Conservation (phyloP, 768 basidiomycete genomes). For the Suillus weaverae region DNA sequence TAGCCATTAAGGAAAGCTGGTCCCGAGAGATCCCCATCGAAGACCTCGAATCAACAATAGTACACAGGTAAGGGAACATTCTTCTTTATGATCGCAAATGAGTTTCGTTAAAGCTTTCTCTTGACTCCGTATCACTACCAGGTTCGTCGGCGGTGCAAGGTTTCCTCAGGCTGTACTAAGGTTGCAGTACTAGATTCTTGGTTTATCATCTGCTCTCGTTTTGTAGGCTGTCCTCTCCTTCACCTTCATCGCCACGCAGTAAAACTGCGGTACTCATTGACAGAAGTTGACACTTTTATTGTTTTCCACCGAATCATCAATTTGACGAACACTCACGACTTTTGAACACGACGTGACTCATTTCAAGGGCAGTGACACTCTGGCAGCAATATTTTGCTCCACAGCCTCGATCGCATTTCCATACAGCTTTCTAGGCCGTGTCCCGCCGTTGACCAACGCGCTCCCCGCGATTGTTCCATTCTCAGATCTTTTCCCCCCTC, state of each 20-base stretch:
- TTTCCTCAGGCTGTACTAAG: constrained; percentile 9
- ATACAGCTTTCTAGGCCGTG: not conserved
- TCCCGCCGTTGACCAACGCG: constrained; percentile 12
- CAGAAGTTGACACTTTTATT: constrained; percentile 9
- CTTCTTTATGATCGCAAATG: constrained; percentile 9
- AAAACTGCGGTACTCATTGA: constrained; percentile 2
- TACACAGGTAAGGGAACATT: constrained; percentile 27
- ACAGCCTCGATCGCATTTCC: constrained; percentile 6
- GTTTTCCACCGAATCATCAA: not conserved
- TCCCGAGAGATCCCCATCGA: constrained; percentile 24
- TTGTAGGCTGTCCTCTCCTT: constrained; percentile 15
- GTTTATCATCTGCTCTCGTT: not conserved
- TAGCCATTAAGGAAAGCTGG: constrained; percentile 30
- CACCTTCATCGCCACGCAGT: constrained; percentile 9
- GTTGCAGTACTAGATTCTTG: not conserved
- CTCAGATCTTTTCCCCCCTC: constrained; percentile 17
- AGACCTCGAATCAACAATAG: constrained; percentile 28
- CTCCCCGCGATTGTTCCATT: constrained; percentile 20
- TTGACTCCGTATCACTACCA: constrained; percentile 12
- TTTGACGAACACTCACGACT: constrained; percentile 32
- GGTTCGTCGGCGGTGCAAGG: constrained; percentile 22
- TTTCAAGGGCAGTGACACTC: not conserved
- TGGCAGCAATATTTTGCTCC: not conserved
- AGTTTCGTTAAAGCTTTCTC: constrained; percentile 22
- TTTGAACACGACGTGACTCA: constrained; percentile 15